Percentiles rank a stretch among this genome's conserved stretches.
phyloP scores from a whole-genome alignment of 768 basidiomycete species.

The Kwoniella europaea region DNA sequence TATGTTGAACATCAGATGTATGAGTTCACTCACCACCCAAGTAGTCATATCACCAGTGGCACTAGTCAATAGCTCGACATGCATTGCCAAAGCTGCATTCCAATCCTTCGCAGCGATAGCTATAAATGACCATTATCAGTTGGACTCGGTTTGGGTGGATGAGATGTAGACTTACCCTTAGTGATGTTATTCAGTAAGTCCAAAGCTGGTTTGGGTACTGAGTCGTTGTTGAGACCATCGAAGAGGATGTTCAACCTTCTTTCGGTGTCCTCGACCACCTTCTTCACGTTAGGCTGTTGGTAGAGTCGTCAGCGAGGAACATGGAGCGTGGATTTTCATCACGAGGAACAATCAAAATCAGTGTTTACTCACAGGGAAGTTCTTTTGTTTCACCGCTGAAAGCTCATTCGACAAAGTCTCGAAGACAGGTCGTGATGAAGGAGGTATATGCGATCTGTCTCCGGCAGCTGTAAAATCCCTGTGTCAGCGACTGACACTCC shows the following conservation, averaged over 20 bases:
- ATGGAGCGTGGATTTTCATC: neutral
- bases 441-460: slow-evolving; percentile 89
- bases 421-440: slow-evolving; percentile 69
- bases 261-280: slow-evolving; percentile 83
- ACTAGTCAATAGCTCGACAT: slow-evolving; percentile 80
- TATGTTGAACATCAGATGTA: slow-evolving; percentile 43
- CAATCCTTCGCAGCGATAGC: slow-evolving; percentile 83
- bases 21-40: slow-evolving; percentile 51
- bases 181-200: slow-evolving; percentile 74
- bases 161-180: slow-evolving; percentile 65
- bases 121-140: slow-evolving; percentile 52
- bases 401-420: slow-evolving; percentile 70
- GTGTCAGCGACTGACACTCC: neutral
- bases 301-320: neutral
- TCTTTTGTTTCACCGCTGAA: slow-evolving; percentile 70
- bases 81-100: slow-evolving; percentile 76
- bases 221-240: slow-evolving; percentile 89
- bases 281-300: slow-evolving; percentile 75
- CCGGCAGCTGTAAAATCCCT: slow-evolving; percentile 68
- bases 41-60: slow-evolving; percentile 76
- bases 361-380: slow-evolving; percentile 66
- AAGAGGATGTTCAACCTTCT: slow-evolving; percentile 82
- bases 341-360: neutral
- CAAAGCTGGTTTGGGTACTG: slow-evolving; percentile 71
- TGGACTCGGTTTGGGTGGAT: neutral